These are phyloP conservation scores for Xylaria digitata DNA, from an alignment of 2,329 filamentous ascomycete species.

Conservation along the genomic window DNA sequence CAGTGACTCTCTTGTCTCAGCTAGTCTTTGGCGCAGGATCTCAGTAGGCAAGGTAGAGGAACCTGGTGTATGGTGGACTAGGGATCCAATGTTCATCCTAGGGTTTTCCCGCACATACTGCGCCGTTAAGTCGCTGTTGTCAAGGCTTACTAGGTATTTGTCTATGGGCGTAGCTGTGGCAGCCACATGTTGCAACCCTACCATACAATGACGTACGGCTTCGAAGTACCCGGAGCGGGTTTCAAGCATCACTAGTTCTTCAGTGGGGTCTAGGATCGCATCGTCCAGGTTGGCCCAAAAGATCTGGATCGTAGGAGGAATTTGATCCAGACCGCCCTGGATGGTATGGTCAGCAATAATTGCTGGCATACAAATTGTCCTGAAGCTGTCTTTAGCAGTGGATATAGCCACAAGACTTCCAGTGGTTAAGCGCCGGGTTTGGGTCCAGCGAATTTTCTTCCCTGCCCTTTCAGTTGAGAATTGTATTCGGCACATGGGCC, in stretches of 20 bases:
- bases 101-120: constrained; percentile 50
- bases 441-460: constrained; percentile 73
- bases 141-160: constrained; percentile 67
- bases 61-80: constrained; percentile 48
- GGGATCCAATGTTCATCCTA: constrained; percentile 50
- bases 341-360: constrained; percentile 77
- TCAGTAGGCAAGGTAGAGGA: constrained; percentile 28
- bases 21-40: constrained; percentile 29
- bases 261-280: constrained; percentile 72
- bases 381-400: constrained; percentile 69
- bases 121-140: constrained; percentile 50
- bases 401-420: constrained; percentile 67
- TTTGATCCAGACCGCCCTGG: constrained; percentile 67
- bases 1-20: constrained; percentile 41
- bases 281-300: constrained; percentile 73
- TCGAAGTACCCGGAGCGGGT: constrained; percentile 81
- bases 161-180: constrained; percentile 65
- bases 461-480: constrained; percentile 76
- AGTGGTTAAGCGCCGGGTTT: constrained; percentile 63
- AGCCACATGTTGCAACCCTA: constrained; percentile 73
- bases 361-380: constrained; percentile 73
- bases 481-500: constrained; percentile 73
- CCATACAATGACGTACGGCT: constrained; percentile 76
- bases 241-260: constrained; percentile 83
- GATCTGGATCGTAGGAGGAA: constrained; percentile 79